Evolutionary conservation across 2,329 filamentous ascomycete species (phyloP), one percentile per base, ranked within the genome.

Genomic region (Fusarium stilboides): DNA sequence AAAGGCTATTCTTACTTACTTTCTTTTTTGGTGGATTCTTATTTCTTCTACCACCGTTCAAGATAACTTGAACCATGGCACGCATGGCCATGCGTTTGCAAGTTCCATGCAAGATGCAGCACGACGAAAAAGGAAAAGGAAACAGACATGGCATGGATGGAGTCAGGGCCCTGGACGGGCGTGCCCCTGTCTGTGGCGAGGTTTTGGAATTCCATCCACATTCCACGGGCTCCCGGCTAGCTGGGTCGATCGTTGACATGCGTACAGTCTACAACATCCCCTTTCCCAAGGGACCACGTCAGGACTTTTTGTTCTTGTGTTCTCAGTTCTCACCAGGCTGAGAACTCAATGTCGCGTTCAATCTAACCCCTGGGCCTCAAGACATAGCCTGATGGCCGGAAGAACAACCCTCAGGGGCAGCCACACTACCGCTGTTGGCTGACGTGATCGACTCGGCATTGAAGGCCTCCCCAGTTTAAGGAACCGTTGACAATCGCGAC

Each of bases 191-290:
- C 51, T 19, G 61, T 69, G 56, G 66, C 61, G 40, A 66, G 36
- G 20, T 42, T 47, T 67, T 52, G 54, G 51, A 67, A 55, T 69
- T 67, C 65, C 47, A 69, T 69, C 53, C 65, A 67, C 66, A 62
- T 66, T 69, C 66, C 66, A 69, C 19, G 43, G 50, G 33, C 65
- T 69, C 61, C 65, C 65, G 33, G 52, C 53, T 44, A 45, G 66
- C 26, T 57, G 65, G 65, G 56, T 62, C 52, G 46, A 66, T 69
- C 46, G 26, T 53, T 54, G 33, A 37, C 31, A 46, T 52, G 51
- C 42, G 14, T 42, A 14, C 15, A 19, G 24, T 36, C 24, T 36
- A 24, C 14, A 39, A 24, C 31, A 33, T 62, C 47, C 44, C 60
- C 24, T 56, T 56, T 62, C 19, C 10, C 8, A 20, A 39, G 8